These are phyloP conservation scores for Saprolegnia parasitica DNA, from an alignment of 352 stramenopile genomes.

Conservation along the genomic window DNA sequence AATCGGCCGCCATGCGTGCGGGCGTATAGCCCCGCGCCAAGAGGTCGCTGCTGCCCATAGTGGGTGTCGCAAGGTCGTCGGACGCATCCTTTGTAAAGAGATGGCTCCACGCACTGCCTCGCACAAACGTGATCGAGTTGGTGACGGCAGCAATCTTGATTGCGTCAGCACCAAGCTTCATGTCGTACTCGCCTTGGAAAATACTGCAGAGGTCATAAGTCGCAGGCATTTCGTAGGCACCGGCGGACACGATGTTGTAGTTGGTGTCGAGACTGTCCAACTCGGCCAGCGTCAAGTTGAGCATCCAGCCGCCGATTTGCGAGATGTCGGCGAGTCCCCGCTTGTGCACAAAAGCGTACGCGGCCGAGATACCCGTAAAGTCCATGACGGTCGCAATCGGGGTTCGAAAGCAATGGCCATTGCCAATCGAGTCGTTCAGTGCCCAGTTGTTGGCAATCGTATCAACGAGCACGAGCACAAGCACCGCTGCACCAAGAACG, in stretches of 20 bases:
- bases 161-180: not conserved
- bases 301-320: not conserved
- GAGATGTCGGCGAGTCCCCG: not conserved
- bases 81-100: not conserved
- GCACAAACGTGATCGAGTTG: constrained; percentile 19
- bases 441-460: constrained; percentile 20
- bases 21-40: not conserved
- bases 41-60: not conserved
- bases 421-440: constrained; percentile 21
- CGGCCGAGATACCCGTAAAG: not conserved
- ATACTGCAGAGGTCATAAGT: constrained; percentile 1
- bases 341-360: not conserved
- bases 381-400: not conserved
- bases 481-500: not conserved
- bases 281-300: not conserved
- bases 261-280: not conserved
- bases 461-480: constrained; percentile 2
- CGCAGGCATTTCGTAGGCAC: not conserved
- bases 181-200: not conserved
- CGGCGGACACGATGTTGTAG: constrained; percentile 3
- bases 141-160: not conserved
- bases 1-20: not conserved
- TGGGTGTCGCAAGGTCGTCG: not conserved
- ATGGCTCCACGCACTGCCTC: constrained; percentile 1
- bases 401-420: constrained; percentile 4